phyloP scores from a whole-genome alignment of 2,329 filamentous ascomycete species.

The Epichloe aotearoae region DNA sequence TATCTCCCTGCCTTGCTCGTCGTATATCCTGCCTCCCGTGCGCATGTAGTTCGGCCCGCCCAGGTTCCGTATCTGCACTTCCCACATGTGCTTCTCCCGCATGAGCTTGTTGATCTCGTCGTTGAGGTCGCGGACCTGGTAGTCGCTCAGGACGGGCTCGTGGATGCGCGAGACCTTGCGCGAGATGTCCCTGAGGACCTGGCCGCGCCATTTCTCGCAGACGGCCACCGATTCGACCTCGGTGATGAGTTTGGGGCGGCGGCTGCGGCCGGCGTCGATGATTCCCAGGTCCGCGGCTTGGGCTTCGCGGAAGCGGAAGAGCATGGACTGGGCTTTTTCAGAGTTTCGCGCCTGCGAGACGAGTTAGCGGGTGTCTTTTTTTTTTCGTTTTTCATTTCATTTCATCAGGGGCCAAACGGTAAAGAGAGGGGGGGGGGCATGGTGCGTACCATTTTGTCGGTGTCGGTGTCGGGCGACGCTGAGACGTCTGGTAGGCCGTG shows the following conservation, averaged over 20 bases:
- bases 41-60: conserved; percentile 98
- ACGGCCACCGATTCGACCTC: conserved; percentile 69
- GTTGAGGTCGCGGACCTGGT: conserved; percentile 93
- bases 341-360: conserved; percentile 70
- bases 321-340: conserved; percentile 99
- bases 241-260: conserved; percentile 83
- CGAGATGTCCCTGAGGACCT: conserved; percentile 92
- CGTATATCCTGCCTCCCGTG: conserved; percentile 54
- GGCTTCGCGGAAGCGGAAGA: conserved; percentile 97
- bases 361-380: not conserved
- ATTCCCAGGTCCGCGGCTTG: conserved; percentile 94
- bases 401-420: not conserved
- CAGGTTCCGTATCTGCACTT: conserved; percentile 85
- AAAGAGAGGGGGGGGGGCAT: not conserved
- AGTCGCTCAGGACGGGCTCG: conserved; percentile 81
- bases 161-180: conserved; percentile 96
- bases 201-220: conserved; percentile 96
- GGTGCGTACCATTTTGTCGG: conserved; percentile 1
- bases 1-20: conserved; percentile 61
- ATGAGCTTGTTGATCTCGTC: conserved; percentile 99
- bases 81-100: conserved; percentile 99
- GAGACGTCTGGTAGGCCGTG: not conserved
- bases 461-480: not conserved
- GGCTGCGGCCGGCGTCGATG: conserved; percentile 80
- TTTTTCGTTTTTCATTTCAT: not conserved